Conservation (phyloP, 768 basidiomycete species). For the Rubroboletus pulcherrimus region DNA sequence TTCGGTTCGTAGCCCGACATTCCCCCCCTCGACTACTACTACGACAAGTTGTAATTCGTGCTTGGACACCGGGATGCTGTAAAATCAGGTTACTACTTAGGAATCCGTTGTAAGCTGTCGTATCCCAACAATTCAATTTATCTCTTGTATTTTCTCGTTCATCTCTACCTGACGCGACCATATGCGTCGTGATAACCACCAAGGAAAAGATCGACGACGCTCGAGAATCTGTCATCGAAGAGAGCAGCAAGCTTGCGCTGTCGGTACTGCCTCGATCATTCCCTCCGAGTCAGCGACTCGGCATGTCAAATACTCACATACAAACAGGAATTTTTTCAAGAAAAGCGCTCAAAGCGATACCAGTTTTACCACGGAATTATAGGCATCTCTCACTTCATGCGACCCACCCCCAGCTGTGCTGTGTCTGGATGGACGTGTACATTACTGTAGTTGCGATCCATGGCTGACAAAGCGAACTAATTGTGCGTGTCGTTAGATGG, state of each 20-base stretch:
- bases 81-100: slow-evolving; percentile 6
- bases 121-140: slow-evolving; percentile 17
- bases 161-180: too few species aligned
- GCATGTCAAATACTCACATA: background rate
- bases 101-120: slow-evolving; percentile 17
- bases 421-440: background rate
- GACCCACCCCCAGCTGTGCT: background rate
- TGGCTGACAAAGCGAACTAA: background rate
- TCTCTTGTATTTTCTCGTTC: slow-evolving; percentile 11
- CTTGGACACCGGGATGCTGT: slow-evolving; percentile 2
- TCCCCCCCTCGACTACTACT: slow-evolving; percentile 83
- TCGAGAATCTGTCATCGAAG: background rate
- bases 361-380: background rate
- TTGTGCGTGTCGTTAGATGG: background rate
- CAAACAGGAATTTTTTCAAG: background rate
- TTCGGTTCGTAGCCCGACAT: slow-evolving; percentile 65
- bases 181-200: background rate
- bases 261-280: background rate
- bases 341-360: background rate
- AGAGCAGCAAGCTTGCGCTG: background rate
- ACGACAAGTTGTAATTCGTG: slow-evolving; percentile 77
- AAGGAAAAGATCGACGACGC: background rate
- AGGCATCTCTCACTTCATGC: background rate
- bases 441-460: background rate
- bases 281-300: background rate